Conservation (phyloP, 805 yeast genomes). For the Ogataea henricii region DNA sequence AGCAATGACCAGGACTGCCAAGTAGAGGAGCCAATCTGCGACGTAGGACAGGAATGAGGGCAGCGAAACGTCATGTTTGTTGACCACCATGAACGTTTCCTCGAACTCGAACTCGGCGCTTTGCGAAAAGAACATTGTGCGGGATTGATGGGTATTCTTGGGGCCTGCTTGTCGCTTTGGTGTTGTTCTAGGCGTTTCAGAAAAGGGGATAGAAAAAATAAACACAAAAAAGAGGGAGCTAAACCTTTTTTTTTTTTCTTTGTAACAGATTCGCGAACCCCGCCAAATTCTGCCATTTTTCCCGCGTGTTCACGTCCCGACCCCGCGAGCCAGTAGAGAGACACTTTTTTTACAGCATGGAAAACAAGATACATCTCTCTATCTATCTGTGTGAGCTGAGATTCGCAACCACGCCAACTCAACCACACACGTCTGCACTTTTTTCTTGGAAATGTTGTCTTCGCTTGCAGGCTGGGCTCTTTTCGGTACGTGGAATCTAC, state of each 20-base stretch:
- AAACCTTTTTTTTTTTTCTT: not conserved
- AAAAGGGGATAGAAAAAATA: not conserved
- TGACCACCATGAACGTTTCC: constrained; percentile 31
- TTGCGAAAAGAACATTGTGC: constrained; percentile 20
- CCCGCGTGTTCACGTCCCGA: not conserved
- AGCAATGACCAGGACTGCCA: constrained; percentile 24
- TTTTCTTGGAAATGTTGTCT: constrained; percentile 7
- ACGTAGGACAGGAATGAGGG: constrained; percentile 34
- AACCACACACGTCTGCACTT: not conserved
- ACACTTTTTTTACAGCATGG: not conserved
- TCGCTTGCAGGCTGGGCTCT: constrained; percentile 40
- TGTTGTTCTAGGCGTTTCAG: not conserved
- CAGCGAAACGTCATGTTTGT: constrained; percentile 29
- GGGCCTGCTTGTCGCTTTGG: not conserved
- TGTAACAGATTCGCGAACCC: not conserved
- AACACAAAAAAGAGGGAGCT: not conserved
- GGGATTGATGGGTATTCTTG: not conserved
- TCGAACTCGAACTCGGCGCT: constrained; percentile 26
- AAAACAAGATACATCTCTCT: not conserved
- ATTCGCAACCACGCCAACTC: not conserved
- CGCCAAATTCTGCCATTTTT: not conserved
- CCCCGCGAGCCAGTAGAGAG: not conserved
- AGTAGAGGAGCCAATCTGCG: constrained; percentile 36
- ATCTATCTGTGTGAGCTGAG: too few species aligned
- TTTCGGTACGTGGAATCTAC: constrained; percentile 33